Base-by-base conservation (phyloP, 208 protist species). In the Crithidia brevicula region DNA sequence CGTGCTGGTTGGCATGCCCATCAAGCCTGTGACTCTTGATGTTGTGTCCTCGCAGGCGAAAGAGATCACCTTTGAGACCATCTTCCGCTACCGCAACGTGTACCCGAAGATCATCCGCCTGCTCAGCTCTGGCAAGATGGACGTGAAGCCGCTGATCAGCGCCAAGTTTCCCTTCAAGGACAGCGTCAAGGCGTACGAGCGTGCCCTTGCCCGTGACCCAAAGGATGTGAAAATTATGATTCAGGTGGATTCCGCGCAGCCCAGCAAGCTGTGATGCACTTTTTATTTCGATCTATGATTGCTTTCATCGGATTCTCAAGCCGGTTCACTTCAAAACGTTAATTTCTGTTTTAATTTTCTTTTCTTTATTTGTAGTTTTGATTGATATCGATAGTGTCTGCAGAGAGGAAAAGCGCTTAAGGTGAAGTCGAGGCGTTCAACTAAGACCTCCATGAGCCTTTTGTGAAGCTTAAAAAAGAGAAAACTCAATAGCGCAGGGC, bases 141-240 rank as follows among this genome's bases (percentile, higher is more conserved):
- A 86, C 64, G 72, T 86, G 63, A 86, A 80, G 73, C 81, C 81
- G 62, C 73, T 86, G 40, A 80, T 86, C 67, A 80, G 58, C 43
- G 81, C 72, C 38, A 86, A 72, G 65, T 82, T 66, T 40, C 53
- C 65, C 15, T 79, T 86, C 43, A 67, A 75, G 57, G 66, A 82
- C 58, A 70, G 70, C 42, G 49, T 77, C 23, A 67, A 82, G 51
- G 81, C 81, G 7, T 86, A 86, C 64, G 50, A 67, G 38, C 71
- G 81, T 31, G 77, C 76, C 15, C 53, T 81, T 42, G 40, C 78
- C 45, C 70, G 69, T 30, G 36, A 67, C 42, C 81, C 76, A 34
- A 82, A 72, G 34, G 81, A 86, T 36, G 60, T 86, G 31, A 86
- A 82, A 47, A 86, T 86, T 38, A 75, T 86, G 56, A 86, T 82